Percentiles rank a stretch among this genome's conserved stretches.
phyloP scores from a whole-genome alignment of 1,284 basidiomycete genomes.

The Ceratobasidium theobromae region DNA sequence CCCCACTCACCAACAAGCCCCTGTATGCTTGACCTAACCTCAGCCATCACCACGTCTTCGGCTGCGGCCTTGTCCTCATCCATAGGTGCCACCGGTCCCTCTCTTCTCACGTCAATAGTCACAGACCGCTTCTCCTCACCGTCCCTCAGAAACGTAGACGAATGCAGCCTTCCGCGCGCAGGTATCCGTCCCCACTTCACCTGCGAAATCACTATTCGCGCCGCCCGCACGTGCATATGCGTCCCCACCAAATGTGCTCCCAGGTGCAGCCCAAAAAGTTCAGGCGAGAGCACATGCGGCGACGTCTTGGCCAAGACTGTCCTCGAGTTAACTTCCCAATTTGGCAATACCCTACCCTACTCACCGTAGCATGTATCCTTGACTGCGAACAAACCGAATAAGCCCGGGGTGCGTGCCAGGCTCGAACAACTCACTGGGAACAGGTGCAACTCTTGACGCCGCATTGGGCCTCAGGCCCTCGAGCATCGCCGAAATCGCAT shows the following conservation, averaged over 20 bases:
- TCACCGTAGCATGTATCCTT: constrained; percentile 91
- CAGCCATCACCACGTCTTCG: constrained; percentile 16
- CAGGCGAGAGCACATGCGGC: constrained; percentile 78
- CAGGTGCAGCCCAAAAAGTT: constrained; percentile 85
- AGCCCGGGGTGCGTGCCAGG: not conserved
- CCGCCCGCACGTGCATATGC: constrained; percentile 77
- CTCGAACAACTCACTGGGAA: constrained; percentile 62
- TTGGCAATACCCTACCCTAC: constrained; percentile 38
- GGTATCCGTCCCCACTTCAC: constrained; percentile 85
- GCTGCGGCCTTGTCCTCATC: constrained; percentile 6
- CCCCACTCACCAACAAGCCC: constrained; percentile 18
- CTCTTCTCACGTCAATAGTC: constrained; percentile 53
- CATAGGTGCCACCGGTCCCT: not conserved
- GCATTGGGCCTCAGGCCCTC: constrained; percentile 78
- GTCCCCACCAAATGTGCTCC: constrained; percentile 81
- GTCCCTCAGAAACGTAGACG: constrained; percentile 83
- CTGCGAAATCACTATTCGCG: constrained; percentile 74
- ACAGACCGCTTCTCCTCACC: constrained; percentile 86
- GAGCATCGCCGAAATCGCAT: constrained; percentile 67
- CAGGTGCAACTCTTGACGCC: constrained; percentile 85
- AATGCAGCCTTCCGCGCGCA: constrained; percentile 56
- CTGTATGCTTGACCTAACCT: constrained; percentile 27
- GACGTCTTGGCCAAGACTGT: constrained; percentile 85
- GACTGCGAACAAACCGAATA: constrained; percentile 50
- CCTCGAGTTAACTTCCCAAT: not conserved